Evolutionary conservation across 1,284 basidiomycete species (phyloP).

Genomic region (Cryptococcus floricola): DNA sequence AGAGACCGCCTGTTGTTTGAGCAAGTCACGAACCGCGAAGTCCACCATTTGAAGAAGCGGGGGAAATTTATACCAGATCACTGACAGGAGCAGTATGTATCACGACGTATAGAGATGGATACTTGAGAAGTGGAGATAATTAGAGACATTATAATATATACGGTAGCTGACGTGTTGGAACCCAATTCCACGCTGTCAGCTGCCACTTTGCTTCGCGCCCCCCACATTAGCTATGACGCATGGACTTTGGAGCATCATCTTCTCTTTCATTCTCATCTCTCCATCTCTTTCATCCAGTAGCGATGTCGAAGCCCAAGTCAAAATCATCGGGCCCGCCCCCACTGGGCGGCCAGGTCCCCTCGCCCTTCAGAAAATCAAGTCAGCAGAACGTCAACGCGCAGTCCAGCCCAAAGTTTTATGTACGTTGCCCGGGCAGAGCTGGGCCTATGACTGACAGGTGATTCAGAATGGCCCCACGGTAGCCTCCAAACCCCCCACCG

Average conservation of each 20-base stretch:
- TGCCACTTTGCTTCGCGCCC: background rate
- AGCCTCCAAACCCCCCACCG: conserved; percentile 9
- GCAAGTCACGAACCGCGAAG: too few relatives aligned
- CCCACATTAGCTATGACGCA: background rate
- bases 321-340: conserved; percentile 6
- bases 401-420: conserved; percentile 24
- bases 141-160: too few relatives aligned
- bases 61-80: too few relatives aligned
- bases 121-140: too few relatives aligned
- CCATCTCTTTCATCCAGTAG: background rate
- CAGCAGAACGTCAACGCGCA: conserved; percentile 8
- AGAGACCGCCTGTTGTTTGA: too few relatives aligned
- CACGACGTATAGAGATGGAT: too few relatives aligned
- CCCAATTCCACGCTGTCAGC: too few relatives aligned
- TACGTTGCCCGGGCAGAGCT: conserved; percentile 6
- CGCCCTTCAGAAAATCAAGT: conserved; percentile 12
- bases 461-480: conserved; percentile 32
- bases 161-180: too few relatives aligned
- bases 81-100: too few relatives aligned
- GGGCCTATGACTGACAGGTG: background rate
- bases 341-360: conserved; percentile 3
- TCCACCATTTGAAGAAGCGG: too few relatives aligned
- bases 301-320: conserved; percentile 14
- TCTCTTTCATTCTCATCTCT: background rate
- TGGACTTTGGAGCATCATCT: background rate